These are phyloP conservation scores for Pseudisothecium myosuroides DNA, from an alignment of 225 moss, liverwort and hornwort genomes.

Conservation along the genomic window DNA sequence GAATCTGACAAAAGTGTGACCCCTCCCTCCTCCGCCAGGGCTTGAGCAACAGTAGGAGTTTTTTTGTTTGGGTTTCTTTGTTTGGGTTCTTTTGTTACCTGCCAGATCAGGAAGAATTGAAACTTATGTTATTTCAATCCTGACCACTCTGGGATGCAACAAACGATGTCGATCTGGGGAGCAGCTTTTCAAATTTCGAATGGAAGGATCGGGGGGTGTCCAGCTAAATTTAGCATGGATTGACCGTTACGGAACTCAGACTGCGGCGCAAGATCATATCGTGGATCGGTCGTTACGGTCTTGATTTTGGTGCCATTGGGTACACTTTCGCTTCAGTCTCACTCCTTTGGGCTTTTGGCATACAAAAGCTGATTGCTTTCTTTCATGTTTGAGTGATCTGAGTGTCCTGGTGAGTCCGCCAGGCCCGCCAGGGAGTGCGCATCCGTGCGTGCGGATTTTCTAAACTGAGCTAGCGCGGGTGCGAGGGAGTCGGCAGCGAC, in stretches of 20 bases:
- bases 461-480: conserved; percentile 8
- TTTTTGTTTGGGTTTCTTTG: too few species aligned
- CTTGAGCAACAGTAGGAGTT: not conserved
- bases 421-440: not conserved
- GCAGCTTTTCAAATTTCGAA: conserved; percentile 5
- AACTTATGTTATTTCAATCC: not conserved
- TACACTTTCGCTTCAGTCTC: not conserved
- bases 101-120: not conserved
- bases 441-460: not conserved
- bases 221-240: not conserved
- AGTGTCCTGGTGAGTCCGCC: not conserved
- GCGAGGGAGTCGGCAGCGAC: conserved; percentile 19
- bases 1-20: conserved; percentile 5
- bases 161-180: not conserved
- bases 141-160: not conserved
- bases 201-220: not conserved
- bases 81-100: not conserved
- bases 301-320: not conserved
- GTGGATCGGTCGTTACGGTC: not conserved
- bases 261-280: not conserved
- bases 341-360: not conserved
- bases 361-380: not conserved
- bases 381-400: not conserved
- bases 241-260: not conserved
- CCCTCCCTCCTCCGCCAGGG: not conserved